Percentiles rank a stretch among this genome's conserved stretches.
Evolutionary conservation across 495 filamentous ascomycete species (phyloP).

Genomic region (Hypoxylon rickii): DNA sequence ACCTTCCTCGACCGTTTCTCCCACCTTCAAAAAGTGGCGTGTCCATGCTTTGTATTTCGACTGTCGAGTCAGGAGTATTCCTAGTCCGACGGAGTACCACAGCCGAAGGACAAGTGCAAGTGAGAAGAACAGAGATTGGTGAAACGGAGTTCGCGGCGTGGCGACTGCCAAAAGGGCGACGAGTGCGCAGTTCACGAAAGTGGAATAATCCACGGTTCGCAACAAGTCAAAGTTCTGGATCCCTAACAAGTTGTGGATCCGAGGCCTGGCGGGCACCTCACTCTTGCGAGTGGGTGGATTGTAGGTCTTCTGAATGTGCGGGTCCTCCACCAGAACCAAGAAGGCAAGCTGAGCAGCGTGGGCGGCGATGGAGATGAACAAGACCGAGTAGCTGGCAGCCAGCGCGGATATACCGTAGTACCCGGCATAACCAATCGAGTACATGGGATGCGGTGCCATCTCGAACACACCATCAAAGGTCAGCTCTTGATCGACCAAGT

Average conservation of each 20-base stretch:
- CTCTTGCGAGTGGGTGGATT: slow-evolving; percentile 79
- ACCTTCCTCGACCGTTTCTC: slow-evolving; percentile 84
- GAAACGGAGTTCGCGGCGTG: slow-evolving; percentile 75
- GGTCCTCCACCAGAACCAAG: slow-evolving; percentile 87
- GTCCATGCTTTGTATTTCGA: slow-evolving; percentile 92
- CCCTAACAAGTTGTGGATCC: slow-evolving; percentile 80
- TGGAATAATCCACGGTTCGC: slow-evolving; percentile 80
- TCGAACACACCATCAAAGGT: slow-evolving; percentile 99
- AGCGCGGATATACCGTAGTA: slow-evolving; percentile 99
- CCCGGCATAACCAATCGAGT: slow-evolving; percentile 96
- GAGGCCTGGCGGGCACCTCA: slow-evolving; percentile 40
- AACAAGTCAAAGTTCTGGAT: slow-evolving; percentile 84
- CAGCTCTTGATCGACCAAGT: slow-evolving; percentile 94
- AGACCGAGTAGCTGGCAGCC: slow-evolving; percentile 94
- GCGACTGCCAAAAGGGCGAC: slow-evolving; percentile 70
- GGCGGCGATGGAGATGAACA: slow-evolving; percentile 93
- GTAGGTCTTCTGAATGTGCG: slow-evolving; percentile 98
- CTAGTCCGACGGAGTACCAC: slow-evolving; percentile 91
- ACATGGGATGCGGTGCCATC: slow-evolving; percentile 99
- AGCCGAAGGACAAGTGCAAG: slow-evolving; percentile 84
- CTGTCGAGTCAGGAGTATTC: slow-evolving; percentile 80
- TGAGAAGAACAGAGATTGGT: slow-evolving; percentile 76
- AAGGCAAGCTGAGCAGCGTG: slow-evolving; percentile 96
- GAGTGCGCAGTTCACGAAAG: slow-evolving; percentile 73
- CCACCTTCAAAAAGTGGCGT: slow-evolving; percentile 95